Evolutionary conservation across 1,139 yeast species (phyloP), one percentile per base, ranked within the genome.

Genomic region (Yamadazyma buinensis): DNA sequence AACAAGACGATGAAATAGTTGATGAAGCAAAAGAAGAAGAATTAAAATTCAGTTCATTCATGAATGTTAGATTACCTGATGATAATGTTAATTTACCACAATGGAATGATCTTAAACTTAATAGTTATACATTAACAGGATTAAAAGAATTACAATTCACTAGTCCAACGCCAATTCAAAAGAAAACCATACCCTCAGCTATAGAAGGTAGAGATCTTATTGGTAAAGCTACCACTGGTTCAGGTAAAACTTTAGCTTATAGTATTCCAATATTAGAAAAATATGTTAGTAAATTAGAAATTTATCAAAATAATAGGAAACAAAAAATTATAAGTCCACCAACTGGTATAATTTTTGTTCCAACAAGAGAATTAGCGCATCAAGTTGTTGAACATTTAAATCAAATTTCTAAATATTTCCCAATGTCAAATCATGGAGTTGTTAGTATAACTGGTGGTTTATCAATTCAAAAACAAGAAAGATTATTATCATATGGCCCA

Each of bases 201-300:
- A 44, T 85, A 11, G 64, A 69, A 23, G 95, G 92, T 5, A 71
- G 70, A 32, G 97, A 92, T 57, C 76, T 92, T 8, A 78, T 94
- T 45, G 99, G 98, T 38, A 94, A 92, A 52, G 98, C 98, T 9
- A 83, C 95, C 7, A 94, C 99, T 1, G 99, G 99, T 55, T 87
- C 96, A 0, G 99, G 99, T 69, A 92, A 92, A 54, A 92, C 98
- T 0, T 67, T 90, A 38, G 98, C 98, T 0, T 92, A 87, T 55
- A 97, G 97, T 32, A 76, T 92, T 18, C 97, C 98, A n/a, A 82
- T 94, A 19, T 59, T 92, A 39, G 96, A 94, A 52, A 74, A 72
- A 35, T 67, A 79, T 34, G 51, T 78, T 12, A 35, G 54, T 7
- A 56, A 62, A 17, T 39, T 58, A 23, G 45, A 47, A 7, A 35